Conservation (phyloP, 148 eudicot genomes). For the Selenicereus undatus region DNA sequence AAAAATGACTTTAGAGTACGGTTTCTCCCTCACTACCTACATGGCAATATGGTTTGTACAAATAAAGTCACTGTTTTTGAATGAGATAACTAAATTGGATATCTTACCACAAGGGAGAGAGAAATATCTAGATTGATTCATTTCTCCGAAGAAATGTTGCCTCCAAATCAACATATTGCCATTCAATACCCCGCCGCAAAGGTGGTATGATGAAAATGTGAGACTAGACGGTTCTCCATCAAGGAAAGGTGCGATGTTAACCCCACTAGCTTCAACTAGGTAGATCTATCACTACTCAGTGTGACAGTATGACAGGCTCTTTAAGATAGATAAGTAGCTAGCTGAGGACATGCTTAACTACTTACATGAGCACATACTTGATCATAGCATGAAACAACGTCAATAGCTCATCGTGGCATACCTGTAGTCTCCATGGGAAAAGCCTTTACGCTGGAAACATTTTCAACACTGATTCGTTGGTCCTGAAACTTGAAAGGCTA, state of each 20-base stretch:
- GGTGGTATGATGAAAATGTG: not conserved
- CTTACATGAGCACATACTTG: not conserved
- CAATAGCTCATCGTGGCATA: slow-evolving; percentile 2
- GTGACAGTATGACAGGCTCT: too few species aligned
- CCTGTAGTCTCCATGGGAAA: not conserved
- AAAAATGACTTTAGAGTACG: not conserved
- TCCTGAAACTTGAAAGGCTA: too few species aligned
- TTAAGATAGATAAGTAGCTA: not conserved
- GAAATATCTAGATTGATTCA: not conserved
- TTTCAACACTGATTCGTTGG: too few species aligned
- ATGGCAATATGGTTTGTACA: not conserved
- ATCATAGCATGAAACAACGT: slow-evolving; percentile 9
- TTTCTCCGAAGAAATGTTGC: not conserved
- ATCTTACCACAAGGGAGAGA: too few species aligned
- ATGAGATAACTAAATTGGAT: too few species aligned
- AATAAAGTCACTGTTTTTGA: not conserved
- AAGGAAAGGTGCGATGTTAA: not conserved
- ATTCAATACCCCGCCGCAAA: too few species aligned
- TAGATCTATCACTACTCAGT: not conserved
- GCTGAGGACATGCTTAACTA: not conserved
- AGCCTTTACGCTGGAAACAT: not conserved
- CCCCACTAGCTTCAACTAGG: not conserved
- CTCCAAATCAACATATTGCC: not conserved
- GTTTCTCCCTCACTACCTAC: not conserved
- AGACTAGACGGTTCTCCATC: not conserved